Evolutionary conservation across 805 yeast genomes (phyloP).

Genomic region (Spencermartinsiella europaea): DNA sequence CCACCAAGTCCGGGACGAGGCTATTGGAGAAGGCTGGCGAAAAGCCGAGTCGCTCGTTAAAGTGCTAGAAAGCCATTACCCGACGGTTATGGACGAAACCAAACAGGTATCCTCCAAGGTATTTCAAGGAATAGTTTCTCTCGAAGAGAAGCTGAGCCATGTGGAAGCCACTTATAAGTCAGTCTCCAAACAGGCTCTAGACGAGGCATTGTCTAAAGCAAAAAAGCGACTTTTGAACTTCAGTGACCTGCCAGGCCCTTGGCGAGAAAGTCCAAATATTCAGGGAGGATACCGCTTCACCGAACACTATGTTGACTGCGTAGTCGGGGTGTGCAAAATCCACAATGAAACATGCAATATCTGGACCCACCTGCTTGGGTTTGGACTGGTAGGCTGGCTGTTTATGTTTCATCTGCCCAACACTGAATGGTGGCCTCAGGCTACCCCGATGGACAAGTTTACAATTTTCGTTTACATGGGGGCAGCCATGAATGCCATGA

Average conservation of each 20-base stretch:
- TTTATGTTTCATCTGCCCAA: constrained; percentile 59
- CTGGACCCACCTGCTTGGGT: constrained; percentile 86
- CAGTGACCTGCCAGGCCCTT: constrained; percentile 83
- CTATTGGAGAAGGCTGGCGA: constrained; percentile 29
- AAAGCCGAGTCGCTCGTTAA: constrained; percentile 31
- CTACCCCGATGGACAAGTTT: constrained; percentile 38
- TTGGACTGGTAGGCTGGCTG: constrained; percentile 51
- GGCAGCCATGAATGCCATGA: constrained; percentile 71
- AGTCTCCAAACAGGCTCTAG: constrained; percentile 6
- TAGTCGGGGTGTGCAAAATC: constrained; percentile 51
- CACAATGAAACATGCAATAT: constrained; percentile 92
- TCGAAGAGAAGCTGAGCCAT: constrained; percentile 31
- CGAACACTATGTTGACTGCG: constrained; percentile 52
- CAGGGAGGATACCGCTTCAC: constrained; percentile 82
- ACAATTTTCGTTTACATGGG: constrained; percentile 59
- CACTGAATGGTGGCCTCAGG: constrained; percentile 37
- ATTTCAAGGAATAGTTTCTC: constrained; percentile 25
- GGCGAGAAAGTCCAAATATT: constrained; percentile 90
- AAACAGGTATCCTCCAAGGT: constrained; percentile 23
- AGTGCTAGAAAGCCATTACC: constrained; percentile 27
- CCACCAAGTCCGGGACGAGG: constrained; percentile 27
- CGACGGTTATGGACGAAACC: constrained; percentile 15
- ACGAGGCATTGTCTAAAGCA: constrained; percentile 26
- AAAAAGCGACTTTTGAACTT: constrained; percentile 55
- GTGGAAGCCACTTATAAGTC: constrained; percentile 29